Evolutionary conservation across 73 alveolate genomes (phyloP).

Genomic region (Paramecium caudatum): DNA sequence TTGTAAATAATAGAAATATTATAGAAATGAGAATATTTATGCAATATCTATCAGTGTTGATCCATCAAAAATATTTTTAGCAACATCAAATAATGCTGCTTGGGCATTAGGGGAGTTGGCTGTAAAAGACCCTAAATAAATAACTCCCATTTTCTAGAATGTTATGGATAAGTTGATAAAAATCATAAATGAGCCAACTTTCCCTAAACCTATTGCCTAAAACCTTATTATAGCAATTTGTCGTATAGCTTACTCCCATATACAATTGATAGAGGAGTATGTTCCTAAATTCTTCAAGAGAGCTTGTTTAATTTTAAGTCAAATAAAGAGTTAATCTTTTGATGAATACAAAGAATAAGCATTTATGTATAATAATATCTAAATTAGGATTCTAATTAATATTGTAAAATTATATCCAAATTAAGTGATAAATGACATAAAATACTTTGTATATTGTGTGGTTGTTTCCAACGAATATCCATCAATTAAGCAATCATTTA

Average conservation of each 20-base stretch:
- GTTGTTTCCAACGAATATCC: conserved; percentile 1
- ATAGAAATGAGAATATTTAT: conserved; percentile 21
- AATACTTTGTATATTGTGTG: conserved; percentile 27
- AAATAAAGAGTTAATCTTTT: not conserved
- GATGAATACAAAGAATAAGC: not conserved
- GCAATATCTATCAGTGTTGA: conserved; percentile 19
- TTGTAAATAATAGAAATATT: not conserved
- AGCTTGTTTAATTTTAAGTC: not conserved
- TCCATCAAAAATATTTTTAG: not conserved
- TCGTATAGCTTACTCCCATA: not conserved
- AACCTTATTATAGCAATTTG: not conserved
- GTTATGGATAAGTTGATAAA: not conserved
- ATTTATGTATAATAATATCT: not conserved
- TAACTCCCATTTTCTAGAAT: not conserved
- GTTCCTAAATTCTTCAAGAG: conserved; percentile 13
- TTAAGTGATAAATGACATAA: conserved; percentile 13
- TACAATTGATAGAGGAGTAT: not conserved
- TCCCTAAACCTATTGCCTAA: conserved; percentile 35
- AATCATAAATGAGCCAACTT: not conserved
- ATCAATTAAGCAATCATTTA: not conserved
- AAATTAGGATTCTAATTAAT: not conserved
- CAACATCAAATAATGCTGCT: conserved; percentile 65
- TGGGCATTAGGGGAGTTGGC: conserved; percentile 65
- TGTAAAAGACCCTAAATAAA: conserved; percentile 15
- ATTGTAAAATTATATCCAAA: conserved; percentile 14